phyloP scores from a whole-genome alignment of 2,329 filamentous ascomycete species.

The Zasmidium cellare region DNA sequence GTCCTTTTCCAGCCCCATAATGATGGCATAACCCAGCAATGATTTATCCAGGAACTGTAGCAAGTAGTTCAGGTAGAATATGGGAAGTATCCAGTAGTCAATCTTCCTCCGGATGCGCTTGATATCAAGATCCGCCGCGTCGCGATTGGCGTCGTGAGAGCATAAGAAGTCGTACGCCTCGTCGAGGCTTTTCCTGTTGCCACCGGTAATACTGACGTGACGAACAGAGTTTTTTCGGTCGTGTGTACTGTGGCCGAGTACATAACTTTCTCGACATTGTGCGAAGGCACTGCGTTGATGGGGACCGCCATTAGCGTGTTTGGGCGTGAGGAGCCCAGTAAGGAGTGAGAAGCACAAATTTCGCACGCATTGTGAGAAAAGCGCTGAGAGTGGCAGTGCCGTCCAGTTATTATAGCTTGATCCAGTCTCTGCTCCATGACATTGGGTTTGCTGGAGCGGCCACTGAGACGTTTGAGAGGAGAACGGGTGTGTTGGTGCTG shows the following conservation, averaged over 20 bases:
- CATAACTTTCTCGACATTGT: background rate
- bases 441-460: background rate
- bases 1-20: conserved; percentile 54
- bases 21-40: conserved; percentile 65
- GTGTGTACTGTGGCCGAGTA: background rate
- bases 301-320: background rate
- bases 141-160: conserved; percentile 6
- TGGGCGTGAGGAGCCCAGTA: background rate
- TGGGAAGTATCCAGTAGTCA: conserved; percentile 16
- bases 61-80: conserved; percentile 15
- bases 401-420: background rate
- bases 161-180: conserved; percentile 15
- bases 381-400: background rate
- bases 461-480: background rate
- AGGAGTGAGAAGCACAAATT: background rate
- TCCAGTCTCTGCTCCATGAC: background rate
- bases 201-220: background rate
- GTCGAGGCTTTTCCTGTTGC: conserved; percentile 6
- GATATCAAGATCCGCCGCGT: conserved; percentile 11
- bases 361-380: background rate
- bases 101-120: conserved; percentile 13
- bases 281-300: background rate
- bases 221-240: background rate
- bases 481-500: background rate
- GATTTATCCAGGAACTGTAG: conserved; percentile 48